Base-by-base conservation (phyloP, 2,329 filamentous ascomycete genomes). In the Fusarium transvaalense region DNA sequence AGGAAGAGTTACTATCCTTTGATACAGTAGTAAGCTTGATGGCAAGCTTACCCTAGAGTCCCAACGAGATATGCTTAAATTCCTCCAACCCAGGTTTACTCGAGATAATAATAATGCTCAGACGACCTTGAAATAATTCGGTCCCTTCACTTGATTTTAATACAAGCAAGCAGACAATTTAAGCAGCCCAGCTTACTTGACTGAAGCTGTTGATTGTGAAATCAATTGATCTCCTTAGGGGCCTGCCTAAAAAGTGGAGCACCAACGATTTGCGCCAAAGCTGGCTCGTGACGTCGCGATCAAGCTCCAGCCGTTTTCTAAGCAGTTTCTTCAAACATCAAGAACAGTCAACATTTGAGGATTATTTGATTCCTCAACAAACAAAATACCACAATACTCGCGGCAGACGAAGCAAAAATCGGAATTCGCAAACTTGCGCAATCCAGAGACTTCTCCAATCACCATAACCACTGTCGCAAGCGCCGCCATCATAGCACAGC, bases 281-380 rank as follows among this genome's bases (percentile, higher is more conserved):
- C 34, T 38, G 17, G 13, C 48, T 41, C 27, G 63, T 63, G 64
- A 67, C 63, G 63, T 64, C 43, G 64, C 45, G 10, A 43, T 55
- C 10, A 23, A 54, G 31, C 42, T 50, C 31, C 37, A 68, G 39
- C 37, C 64, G n/a, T 25, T 6, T 51, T 51, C 14, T 13, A 48
- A 52, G 27, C 35, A 52, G 21, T 66, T 42, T 47, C 45, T 52
- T 38, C 48, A 32, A 31, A 12, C 6, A 47, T 19, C 47, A 63
- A 34, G 55, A 23, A 15, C 17, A 61, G 34, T 34, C 25, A 4
- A 27, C 25, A 9, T 19, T 9, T 31, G 10, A n/a, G 7, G 10
- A 3, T n/a, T 37, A 19, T 17, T 2, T 5, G 7, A 27, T 19
- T 17, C 35, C 6, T 27, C 17, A 21, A 4, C 32, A 50, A 10